Base-by-base conservation (phyloP, 306 rosid genomes). In the Cucumis sativus region DNA sequence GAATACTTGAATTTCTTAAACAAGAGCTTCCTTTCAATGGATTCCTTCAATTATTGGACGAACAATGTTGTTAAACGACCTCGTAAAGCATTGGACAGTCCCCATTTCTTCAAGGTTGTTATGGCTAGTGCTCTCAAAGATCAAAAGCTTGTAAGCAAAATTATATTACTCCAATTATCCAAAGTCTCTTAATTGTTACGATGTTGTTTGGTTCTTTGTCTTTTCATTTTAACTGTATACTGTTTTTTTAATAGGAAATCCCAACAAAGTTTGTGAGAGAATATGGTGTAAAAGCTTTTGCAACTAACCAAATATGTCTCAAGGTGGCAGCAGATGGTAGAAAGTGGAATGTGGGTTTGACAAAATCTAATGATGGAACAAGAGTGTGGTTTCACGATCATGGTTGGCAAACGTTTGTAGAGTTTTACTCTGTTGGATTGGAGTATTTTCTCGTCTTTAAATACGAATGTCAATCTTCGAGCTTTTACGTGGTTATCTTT, bases 391-490 rank as follows among this genome's bases (percentile, higher is more conserved):
- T 54, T 8, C 18, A 39, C 1, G 30, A 28, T 4, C 3, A 70
- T 33, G 84, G 84, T 1, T 81, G 68, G 84, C 56, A 59, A 23
- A 77, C 25, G 39, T 77, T 81, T 43, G 63, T 61, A 0, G 39
- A 63, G 39, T 72, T 60, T 20, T 77, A 58, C 40, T 20, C 47
- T 15, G 6, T 77, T 6, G 39, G 25, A 18, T 7, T 7, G 6
- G 77, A 39, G 0, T 5, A 72, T 25, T 41, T 71, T 35, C 54
- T 82, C 1, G 35, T 72, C 0, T 82, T 82, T 21, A 25, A 39
- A 28, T 82, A 82, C 12, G 45, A 72, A 17, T n/a, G 54, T 6
- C 21, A 43, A 5, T 78, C 76, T 2, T 39, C 52, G 5, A 18
- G 15, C 18, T 82, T 78, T 5, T 0, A 14, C 6, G 79, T 73